Percentiles rank a stretch among this genome's conserved stretches.
phyloP scores from a whole-genome alignment of 208 protist species.

The Wallacemonas sp. region DNA sequence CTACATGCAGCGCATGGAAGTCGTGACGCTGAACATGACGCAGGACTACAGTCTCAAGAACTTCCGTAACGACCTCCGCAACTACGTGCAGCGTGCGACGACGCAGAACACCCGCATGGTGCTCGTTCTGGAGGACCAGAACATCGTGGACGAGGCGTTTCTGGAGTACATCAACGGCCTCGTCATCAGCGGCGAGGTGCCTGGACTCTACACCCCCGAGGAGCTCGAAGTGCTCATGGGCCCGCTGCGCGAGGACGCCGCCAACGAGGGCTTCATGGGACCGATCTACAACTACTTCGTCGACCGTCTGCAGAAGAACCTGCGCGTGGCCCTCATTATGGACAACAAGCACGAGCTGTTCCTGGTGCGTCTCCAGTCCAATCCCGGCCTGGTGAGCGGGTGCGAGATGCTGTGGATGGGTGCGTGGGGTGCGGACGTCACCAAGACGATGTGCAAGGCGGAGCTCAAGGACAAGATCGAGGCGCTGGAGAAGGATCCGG shows the following conservation, averaged over 20 bases:
- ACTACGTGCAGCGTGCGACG: conserved; percentile 79
- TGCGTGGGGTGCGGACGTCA: conserved; percentile 86
- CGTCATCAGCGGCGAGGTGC: conserved; percentile 92
- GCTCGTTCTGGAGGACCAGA: conserved; percentile 96
- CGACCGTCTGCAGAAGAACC: conserved; percentile 84
- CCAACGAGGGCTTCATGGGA: conserved; percentile 83
- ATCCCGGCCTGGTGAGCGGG: conserved; percentile 94
- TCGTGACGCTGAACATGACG: conserved; percentile 89
- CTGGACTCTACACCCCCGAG: conserved; percentile 96
- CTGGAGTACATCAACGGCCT: conserved; percentile 96
- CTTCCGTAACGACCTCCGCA: conserved; percentile 83
- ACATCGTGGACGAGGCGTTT: conserved; percentile 96
- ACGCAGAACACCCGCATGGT: conserved; percentile 88
- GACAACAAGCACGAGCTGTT: conserved; percentile 92
- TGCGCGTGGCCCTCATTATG: conserved; percentile 94
- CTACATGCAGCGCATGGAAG: conserved; percentile 85
- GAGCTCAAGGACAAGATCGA: conserved; percentile 73
- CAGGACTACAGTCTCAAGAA: conserved; percentile 91
- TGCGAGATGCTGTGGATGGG: conserved; percentile 96
- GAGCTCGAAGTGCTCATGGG: conserved; percentile 95
- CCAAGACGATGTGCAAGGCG: conserved; percentile 83
- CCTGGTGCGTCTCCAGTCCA: conserved; percentile 87
- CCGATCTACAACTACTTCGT: conserved; percentile 86
- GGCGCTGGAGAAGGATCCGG: conserved; percentile 53
- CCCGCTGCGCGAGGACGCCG: conserved; percentile 87